Evolutionary conservation across 1,284 basidiomycete species (phyloP), one percentile per base, ranked within the genome.

Genomic region (Singerocomus inundabilis): DNA sequence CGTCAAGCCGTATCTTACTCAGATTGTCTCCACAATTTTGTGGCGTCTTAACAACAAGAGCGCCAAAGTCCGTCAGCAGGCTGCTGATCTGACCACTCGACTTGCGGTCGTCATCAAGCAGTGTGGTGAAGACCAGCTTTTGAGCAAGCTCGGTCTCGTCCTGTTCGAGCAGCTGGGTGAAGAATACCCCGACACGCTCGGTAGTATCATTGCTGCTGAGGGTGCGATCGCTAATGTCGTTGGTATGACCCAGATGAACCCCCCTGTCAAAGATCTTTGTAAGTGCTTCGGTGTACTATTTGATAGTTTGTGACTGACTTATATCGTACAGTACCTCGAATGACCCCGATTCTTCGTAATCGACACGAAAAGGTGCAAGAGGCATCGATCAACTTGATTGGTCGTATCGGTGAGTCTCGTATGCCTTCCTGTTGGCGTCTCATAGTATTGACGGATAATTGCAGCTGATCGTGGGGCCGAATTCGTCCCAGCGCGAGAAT

Each of bases 191-290:
- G 97, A 99, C 70, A 97, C 96, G 0, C 80, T 99, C 24, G 97
- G 94, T 66, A 96, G 93, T 74, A 98, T 99, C 72, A 99, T 99
- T 68, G 93, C 94, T 41, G 97, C 97, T 41, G 93, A 97, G 68
- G 94, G 92, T 57, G 95, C 96, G 41, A 99, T 99, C 64, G 97
- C 97, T 58, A 99, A 99, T 63, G 97, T 99, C 30, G 95, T 99
- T 54, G 97, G 97, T 73, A 99, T 99, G 97, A 98, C 96, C 11
- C 93, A 98, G 71, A 99, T 99, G 97, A 98, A 97, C 69, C 97
- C 97, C 16, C 97, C 95, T 0, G 94, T 99, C 42, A 99, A 99
- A 72, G 97, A 99, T 77, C 84, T 99, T 48, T 69, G 92, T 95
- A 70, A 82, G 93, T 79, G 8, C 45, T 37, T 25, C 26, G 18